Conservation (phyloP, 495 filamentous ascomycete genomes). For the Xylaria telfairii region DNA sequence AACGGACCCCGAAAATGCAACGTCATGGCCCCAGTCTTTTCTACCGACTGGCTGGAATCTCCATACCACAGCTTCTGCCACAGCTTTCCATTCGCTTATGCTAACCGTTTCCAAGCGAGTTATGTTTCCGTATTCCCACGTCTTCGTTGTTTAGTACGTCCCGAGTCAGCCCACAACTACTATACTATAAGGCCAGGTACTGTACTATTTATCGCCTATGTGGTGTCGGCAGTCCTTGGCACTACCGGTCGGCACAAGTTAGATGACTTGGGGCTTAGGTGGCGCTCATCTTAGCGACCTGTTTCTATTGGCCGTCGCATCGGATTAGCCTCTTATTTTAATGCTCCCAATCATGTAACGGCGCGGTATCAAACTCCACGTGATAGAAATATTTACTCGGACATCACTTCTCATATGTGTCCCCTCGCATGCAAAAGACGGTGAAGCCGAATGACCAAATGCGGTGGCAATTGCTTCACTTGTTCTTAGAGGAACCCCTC, state of each 20-base stretch:
- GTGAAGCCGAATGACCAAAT: background rate
- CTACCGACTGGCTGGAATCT: background rate
- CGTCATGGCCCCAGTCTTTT: conserved; percentile 3
- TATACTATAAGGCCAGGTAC: no score
- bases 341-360: background rate
- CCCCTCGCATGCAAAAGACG: background rate
- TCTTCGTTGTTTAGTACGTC: background rate
- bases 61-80: background rate
- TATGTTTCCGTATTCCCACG: background rate
- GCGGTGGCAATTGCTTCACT: background rate
- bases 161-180: background rate
- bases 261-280: background rate
- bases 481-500: background rate
- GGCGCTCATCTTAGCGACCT: background rate
- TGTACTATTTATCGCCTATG: background rate
- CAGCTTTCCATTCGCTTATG: background rate
- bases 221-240: background rate
- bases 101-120: background rate
- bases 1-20: background rate
- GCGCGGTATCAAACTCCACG: background rate
- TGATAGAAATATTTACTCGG: background rate
- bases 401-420: background rate
- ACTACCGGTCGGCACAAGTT: background rate
- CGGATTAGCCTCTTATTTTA: background rate
- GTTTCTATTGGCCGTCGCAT: background rate